A percentile compares a stretch with the other conserved stretches of the same genome.
Evolutionary conservation across 208 protist species (phyloP).

Genomic region (Strigomonas culicis): DNA sequence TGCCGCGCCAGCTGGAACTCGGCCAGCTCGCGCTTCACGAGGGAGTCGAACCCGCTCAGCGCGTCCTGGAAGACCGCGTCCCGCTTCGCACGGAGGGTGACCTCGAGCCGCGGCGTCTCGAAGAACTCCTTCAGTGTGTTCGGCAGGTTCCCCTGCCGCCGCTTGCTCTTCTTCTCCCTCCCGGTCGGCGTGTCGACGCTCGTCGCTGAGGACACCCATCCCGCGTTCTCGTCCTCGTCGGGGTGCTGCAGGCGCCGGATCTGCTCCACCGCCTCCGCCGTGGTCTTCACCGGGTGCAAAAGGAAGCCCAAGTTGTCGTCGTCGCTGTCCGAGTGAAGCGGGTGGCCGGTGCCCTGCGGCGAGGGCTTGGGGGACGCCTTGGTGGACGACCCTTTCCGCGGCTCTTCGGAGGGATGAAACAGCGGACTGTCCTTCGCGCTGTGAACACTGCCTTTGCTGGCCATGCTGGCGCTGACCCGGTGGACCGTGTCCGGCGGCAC

Average conservation of each 20-base stretch:
- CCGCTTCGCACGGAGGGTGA: conserved; percentile 32
- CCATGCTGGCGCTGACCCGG: too few species aligned
- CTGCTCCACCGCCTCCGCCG: conserved; percentile 31
- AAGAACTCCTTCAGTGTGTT: conserved; percentile 45
- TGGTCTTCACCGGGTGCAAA: conserved; percentile 27
- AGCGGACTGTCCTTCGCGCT: too few species aligned
- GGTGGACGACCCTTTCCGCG: not conserved
- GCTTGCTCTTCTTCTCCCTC: conserved; percentile 9
- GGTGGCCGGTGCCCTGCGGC: too few species aligned
- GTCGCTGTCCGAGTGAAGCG: conserved; percentile 1
- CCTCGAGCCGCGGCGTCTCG: conserved; percentile 29
- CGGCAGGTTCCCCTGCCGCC: conserved; percentile 22
- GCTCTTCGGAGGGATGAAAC: too few species aligned
- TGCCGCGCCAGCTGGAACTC: conserved; percentile 10
- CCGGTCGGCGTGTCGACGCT: not conserved
- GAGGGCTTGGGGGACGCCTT: not conserved
- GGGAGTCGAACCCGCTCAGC: conserved; percentile 43
- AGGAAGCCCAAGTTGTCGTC: conserved; percentile 29
- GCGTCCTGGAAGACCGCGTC: conserved; percentile 47
- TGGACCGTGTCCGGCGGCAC: too few species aligned
- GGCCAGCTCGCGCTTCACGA: conserved; percentile 28
- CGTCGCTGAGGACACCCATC: conserved; percentile 1
- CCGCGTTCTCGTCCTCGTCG: not conserved
- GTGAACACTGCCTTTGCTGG: too few species aligned
- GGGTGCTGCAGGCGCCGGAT: conserved; percentile 31